Evolutionary conservation across 2,329 filamentous ascomycete genomes (phyloP).

Genomic region (Arachnopeziza araneosa): DNA sequence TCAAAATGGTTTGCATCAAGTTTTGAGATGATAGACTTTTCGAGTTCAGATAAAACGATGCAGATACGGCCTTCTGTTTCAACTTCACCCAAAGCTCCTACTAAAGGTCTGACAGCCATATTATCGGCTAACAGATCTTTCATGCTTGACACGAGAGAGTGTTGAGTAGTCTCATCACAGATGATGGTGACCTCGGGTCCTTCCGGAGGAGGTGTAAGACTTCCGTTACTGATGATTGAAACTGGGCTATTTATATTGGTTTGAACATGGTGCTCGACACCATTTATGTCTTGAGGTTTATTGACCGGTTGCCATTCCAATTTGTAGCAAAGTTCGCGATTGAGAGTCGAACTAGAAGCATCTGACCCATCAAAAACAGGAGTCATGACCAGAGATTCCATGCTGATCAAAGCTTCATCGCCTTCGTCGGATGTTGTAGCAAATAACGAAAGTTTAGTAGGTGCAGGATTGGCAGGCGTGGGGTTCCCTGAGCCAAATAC

Average conservation of each 20-base stretch:
- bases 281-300: background rate
- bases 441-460: constrained; percentile 35
- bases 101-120: constrained; percentile 31
- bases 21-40: constrained; percentile 32
- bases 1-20: constrained; percentile 38
- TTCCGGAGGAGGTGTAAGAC: background rate
- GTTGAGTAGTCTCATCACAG: constrained; percentile 31
- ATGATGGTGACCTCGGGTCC: constrained; percentile 36
- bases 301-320: constrained; percentile 39
- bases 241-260: background rate
- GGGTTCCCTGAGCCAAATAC: constrained; percentile 35
- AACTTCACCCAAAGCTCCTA: constrained; percentile 29
- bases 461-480: constrained; percentile 27
- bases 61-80: constrained; percentile 30
- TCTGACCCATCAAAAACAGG: constrained; percentile 36
- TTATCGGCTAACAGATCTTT: constrained; percentile 30
- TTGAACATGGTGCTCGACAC: background rate
- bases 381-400: constrained; percentile 35
- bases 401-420: constrained; percentile 32
- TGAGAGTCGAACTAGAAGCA: constrained; percentile 18
- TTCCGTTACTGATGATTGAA: background rate
- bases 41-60: constrained; percentile 44
- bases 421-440: constrained; percentile 26
- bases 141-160: constrained; percentile 32
- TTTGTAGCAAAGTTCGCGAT: constrained; percentile 42